Evolutionary conservation across 2,329 filamentous ascomycete species (phyloP).

Genomic region (Setomelanomma holmii): DNA sequence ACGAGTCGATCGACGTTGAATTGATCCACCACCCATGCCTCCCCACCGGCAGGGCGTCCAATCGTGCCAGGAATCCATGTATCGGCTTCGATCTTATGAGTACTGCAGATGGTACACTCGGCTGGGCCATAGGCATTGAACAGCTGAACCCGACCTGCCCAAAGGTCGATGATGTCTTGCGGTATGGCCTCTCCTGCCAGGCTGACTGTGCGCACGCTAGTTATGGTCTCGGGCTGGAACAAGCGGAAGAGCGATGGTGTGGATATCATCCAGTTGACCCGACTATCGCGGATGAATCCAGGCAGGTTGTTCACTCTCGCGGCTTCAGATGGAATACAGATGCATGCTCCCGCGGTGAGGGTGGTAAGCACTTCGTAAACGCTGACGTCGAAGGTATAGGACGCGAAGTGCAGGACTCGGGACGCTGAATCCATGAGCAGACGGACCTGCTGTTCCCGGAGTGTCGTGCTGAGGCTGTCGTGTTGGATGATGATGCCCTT

Average conservation of each 20-base stretch:
- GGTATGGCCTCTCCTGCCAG: neutral
- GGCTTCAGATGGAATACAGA: neutral
- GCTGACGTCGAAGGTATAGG: neutral
- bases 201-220: neutral
- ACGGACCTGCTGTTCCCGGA: neutral
- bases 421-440: neutral
- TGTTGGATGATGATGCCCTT: neutral
- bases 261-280: neutral
- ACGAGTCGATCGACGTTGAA: neutral
- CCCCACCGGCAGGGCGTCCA: too few species aligned
- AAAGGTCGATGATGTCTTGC: neutral
- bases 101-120: neutral
- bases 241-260: neutral
- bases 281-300: neutral
- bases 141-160: neutral
- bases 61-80: neutral
- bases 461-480: neutral
- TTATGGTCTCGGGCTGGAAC: neutral
- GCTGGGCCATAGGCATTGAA: neutral
- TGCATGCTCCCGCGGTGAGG: neutral
- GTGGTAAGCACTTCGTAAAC: neutral
- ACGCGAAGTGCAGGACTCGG: neutral
- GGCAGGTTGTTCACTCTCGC: neutral
- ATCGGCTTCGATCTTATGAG: neutral
- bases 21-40: neutral